These are phyloP conservation scores for Boletus rex-veris DNA, from an alignment of 768 basidiomycete species.

Conservation along the genomic window DNA sequence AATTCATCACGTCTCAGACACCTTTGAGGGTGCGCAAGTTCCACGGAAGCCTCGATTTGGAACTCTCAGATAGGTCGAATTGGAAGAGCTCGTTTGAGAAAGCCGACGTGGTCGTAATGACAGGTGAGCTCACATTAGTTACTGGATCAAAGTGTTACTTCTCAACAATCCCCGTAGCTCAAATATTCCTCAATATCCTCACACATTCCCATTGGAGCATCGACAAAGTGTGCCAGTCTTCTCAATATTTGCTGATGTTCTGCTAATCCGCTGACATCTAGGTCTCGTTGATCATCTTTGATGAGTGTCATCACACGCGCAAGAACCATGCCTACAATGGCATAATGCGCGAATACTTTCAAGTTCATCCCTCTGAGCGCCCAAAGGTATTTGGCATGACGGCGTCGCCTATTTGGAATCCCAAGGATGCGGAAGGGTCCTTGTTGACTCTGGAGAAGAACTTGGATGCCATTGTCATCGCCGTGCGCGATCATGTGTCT, in stretches of 20 bases:
- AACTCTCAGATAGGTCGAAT: constrained; percentile 58
- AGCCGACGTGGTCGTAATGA: constrained; percentile 82
- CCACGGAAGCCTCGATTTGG: constrained; percentile 67
- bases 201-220: constrained; percentile 82
- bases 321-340: constrained; percentile 57
- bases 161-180: constrained; percentile 44
- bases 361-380: constrained; percentile 38
- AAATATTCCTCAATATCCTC: constrained; percentile 77
- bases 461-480: constrained; percentile 69
- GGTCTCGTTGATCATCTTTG: constrained; percentile 56
- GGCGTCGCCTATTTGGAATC: constrained; percentile 84
- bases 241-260: neutral
- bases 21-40: constrained; percentile 65
- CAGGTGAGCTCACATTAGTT: constrained; percentile 46
- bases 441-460: constrained; percentile 64
- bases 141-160: neutral
- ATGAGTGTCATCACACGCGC: constrained; percentile 55
- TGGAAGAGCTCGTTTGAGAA: constrained; percentile 64
- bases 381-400: constrained; percentile 94
- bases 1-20: constrained; percentile 62
- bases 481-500: constrained; percentile 64
- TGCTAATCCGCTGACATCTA: constrained; percentile 18
- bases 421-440: constrained; percentile 61
- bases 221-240: constrained; percentile 41
- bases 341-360: constrained; percentile 57